phyloP scores from a whole-genome alignment of 2,329 filamentous ascomycete genomes.

The Fusarium sp. region DNA sequence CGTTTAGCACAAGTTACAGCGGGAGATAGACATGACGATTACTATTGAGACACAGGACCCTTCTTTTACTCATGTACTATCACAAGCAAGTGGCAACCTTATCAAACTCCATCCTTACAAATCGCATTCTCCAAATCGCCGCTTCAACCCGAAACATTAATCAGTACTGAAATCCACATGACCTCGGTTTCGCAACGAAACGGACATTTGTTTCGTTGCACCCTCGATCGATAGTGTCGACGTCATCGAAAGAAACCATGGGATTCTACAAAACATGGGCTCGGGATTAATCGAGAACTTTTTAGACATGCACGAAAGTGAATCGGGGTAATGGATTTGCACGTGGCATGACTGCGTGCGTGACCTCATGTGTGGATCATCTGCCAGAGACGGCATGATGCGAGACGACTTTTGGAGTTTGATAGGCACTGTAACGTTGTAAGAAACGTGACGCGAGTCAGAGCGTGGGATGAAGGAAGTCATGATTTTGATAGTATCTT shows the following conservation, averaged over 20 bases:
- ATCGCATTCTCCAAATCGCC: constrained; percentile 2
- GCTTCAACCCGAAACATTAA: background rate
- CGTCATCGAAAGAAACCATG: constrained; percentile 20
- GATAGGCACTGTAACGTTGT: constrained; percentile 24
- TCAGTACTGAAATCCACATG: background rate
- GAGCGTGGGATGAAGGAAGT: background rate
- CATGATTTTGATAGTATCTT: background rate
- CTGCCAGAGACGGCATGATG: constrained; percentile 41
- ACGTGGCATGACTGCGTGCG: constrained; percentile 33
- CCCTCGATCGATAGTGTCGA: constrained; percentile 18
- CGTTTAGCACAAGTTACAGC: background rate
- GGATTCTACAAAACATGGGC: constrained; percentile 6
- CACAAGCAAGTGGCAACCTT: constrained; percentile 9
- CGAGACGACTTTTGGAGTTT: background rate
- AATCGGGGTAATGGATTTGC: constrained; percentile 15
- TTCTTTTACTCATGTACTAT: background rate
- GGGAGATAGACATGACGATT: constrained; percentile 18
- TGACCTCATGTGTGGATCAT: constrained; percentile 48
- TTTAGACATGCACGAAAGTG: constrained; percentile 6
- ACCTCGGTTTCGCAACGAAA: background rate
- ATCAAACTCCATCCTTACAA: background rate
- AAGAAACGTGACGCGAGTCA: constrained; percentile 8
- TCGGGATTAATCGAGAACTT: constrained; percentile 1
- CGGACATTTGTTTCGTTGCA: background rate
- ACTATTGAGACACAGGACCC: background rate